phyloP scores from a whole-genome alignment of 495 filamentous ascomycete genomes.

The Neurospora tetrasperma region DNA sequence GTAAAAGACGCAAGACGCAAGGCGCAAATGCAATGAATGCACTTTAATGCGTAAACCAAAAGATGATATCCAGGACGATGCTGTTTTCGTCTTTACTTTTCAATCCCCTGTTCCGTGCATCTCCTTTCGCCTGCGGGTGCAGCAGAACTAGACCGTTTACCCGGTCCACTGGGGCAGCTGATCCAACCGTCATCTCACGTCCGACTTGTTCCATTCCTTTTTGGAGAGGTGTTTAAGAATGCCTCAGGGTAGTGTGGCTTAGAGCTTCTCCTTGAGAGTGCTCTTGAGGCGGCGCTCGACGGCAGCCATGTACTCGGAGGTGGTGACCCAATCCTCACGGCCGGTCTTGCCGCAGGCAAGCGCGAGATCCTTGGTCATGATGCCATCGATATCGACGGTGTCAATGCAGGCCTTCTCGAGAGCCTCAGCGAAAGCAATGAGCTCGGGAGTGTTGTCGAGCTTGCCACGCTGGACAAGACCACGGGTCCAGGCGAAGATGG shows the following conservation, averaged over 20 bases:
- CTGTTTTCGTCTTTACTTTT: neutral
- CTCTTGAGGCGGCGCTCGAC: conserved; percentile 77
- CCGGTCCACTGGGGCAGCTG: neutral
- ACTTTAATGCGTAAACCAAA: neutral
- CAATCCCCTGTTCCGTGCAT: neutral
- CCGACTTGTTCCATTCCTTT: neutral
- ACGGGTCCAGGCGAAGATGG: conserved; percentile 97
- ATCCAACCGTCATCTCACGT: neutral
- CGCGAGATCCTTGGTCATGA: conserved; percentile 98
- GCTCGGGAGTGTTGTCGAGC: conserved; percentile 79
- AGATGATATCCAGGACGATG: neutral
- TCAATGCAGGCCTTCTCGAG: conserved; percentile 93
- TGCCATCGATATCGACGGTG: conserved; percentile 81
- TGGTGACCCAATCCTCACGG: conserved; percentile 77
- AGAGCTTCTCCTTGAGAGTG: conserved; percentile 44
- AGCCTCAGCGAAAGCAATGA: conserved; percentile 79
- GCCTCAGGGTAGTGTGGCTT: conserved; percentile 7
- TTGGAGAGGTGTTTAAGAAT: neutral
- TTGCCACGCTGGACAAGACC: conserved; percentile 87
- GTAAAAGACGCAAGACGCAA: neutral
- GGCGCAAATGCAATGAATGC: neutral
- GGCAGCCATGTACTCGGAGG: conserved; percentile 75
- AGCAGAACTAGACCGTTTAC: neutral
- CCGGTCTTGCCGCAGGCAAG: conserved; percentile 80
- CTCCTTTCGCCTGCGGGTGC: neutral